Evolutionary conservation across 176 grass and related monocot species (phyloP).

Genomic region (Oryza rufipogon): DNA sequence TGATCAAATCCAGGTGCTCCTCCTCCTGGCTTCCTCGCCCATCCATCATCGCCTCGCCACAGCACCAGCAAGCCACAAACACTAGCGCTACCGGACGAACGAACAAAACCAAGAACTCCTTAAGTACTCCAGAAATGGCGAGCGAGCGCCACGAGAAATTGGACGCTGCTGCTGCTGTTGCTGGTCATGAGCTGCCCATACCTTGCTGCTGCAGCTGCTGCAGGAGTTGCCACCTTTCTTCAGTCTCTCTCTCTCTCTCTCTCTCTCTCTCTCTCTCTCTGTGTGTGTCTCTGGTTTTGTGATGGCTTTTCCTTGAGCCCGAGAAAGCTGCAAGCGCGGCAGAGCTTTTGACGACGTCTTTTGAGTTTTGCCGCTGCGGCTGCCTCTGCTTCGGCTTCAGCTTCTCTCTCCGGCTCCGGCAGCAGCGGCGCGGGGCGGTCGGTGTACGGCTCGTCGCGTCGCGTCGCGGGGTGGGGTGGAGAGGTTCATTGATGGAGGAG

Average conservation of each 20-base stretch:
- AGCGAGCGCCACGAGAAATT: not conserved
- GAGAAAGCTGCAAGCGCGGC: conserved; percentile 42
- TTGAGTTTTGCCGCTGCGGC: not conserved
- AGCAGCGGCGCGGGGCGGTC: not conserved
- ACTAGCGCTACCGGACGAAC: too few species aligned
- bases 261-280: too few species aligned
- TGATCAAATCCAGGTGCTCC: conserved; percentile 40
- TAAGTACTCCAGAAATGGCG: not conserved
- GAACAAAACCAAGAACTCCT: not conserved
- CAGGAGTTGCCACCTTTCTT: too few species aligned
- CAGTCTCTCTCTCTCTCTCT: too few species aligned
- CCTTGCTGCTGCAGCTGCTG: not conserved
- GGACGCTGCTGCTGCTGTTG: not conserved
- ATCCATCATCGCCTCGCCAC: conserved; percentile 18
- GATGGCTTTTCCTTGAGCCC: conserved; percentile 30
- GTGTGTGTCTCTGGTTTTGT: not conserved
- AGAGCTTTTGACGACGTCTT: conserved; percentile 45
- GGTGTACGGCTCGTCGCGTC: not conserved
- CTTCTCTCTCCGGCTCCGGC: not conserved
- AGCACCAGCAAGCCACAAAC: too few species aligned
- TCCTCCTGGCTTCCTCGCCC: not conserved
- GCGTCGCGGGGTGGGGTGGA: not conserved
- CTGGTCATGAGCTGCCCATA: conserved; percentile 31
- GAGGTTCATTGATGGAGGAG: not conserved
- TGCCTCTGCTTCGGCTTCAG: not conserved